Percentiles rank a stretch among this genome's conserved stretches.
Conservation (phyloP, 2,329 filamentous ascomycete genomes). For the Diaporthe velutina region DNA sequence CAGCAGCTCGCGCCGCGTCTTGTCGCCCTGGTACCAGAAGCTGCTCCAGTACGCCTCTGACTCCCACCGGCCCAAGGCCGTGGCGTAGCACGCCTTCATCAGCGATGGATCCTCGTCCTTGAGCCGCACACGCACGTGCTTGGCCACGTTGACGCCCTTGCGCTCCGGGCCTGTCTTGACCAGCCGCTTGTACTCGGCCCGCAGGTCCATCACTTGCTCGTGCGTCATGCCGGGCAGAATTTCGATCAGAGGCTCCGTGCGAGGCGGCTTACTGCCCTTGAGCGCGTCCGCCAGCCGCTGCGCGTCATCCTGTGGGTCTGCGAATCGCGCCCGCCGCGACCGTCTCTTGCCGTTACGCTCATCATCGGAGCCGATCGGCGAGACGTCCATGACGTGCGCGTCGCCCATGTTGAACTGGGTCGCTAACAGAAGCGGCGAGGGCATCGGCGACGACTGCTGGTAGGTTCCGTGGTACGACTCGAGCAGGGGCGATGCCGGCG, state of each 20-base stretch:
- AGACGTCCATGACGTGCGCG: conserved; percentile 62
- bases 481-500: conserved; percentile 86
- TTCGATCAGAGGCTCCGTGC: conserved; percentile 80
- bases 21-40: conserved; percentile 94
- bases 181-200: conserved; percentile 90
- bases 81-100: conserved; percentile 92
- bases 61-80: conserved; percentile 90
- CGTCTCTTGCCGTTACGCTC: conserved; percentile 58
- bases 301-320: conserved; percentile 86
- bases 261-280: conserved; percentile 72
- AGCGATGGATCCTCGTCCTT: conserved; percentile 82
- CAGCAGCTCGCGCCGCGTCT: conserved; percentile 85
- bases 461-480: conserved; percentile 96
- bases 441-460: conserved; percentile 95
- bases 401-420: conserved; percentile 65
- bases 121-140: conserved; percentile 82
- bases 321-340: conserved; percentile 78
- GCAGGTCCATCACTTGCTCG: conserved; percentile 87
- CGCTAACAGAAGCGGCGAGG: conserved; percentile 78
- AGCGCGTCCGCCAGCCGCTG: conserved; percentile 81
- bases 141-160: conserved; percentile 86
- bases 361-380: conserved; percentile 65
- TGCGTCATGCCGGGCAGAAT: conserved; percentile 88
- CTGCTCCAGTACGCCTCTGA: conserved; percentile 98
- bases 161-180: conserved; percentile 82